phyloP scores from a whole-genome alignment of 202 grass and related monocot genomes.

The Schoenoplectus triqueter region DNA sequence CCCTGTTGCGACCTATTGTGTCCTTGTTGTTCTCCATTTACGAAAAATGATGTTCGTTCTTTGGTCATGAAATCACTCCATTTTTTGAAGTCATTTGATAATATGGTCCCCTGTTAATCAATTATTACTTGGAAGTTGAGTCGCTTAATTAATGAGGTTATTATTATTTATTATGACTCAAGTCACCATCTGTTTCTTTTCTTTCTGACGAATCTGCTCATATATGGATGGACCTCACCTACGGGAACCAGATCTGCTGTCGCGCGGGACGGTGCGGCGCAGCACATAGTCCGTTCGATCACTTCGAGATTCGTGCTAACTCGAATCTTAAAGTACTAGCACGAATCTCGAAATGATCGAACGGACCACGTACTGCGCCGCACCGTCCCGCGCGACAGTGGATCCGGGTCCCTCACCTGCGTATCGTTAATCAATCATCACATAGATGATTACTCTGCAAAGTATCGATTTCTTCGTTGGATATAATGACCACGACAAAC shows the following conservation, averaged over 20 bases:
- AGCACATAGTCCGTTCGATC: too few relatives aligned
- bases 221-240: not conserved
- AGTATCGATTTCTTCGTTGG: not conserved
- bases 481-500: not conserved
- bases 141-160: not conserved
- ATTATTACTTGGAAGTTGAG: not conserved
- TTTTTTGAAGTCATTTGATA: not conserved
- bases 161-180: not conserved
- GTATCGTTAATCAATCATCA: not conserved
- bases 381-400: too few relatives aligned
- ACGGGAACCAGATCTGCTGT: too few relatives aligned
- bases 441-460: not conserved
- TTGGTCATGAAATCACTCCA: not conserved
- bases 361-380: too few relatives aligned
- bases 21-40: too few relatives aligned
- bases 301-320: too few relatives aligned
- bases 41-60: too few relatives aligned
- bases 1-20: too few relatives aligned
- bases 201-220: not conserved
- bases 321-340: too few relatives aligned
- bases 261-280: too few relatives aligned
- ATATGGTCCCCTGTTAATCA: not conserved
- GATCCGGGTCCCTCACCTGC: not conserved
- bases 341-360: too few relatives aligned
- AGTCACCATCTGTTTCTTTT: not conserved